Conservation (phyloP, 305 asterid genomes). For the Fraxinus angustifolia region DNA sequence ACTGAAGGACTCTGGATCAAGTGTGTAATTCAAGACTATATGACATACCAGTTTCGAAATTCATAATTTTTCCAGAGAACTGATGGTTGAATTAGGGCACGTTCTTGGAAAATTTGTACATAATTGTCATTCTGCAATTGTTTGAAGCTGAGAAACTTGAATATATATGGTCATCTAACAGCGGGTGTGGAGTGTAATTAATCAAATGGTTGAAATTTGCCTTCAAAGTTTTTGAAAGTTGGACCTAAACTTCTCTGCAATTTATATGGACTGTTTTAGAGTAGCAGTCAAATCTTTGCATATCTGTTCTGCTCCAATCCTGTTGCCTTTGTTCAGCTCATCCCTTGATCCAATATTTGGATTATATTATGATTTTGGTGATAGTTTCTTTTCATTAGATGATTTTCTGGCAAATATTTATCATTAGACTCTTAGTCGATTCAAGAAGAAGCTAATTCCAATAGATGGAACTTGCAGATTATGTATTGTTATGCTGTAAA, state of each 20-base stretch:
- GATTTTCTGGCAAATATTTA: background rate
- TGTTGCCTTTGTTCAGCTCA: background rate
- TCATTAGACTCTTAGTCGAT: background rate
- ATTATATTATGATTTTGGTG: slow-evolving; percentile 15
- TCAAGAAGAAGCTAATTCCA: slow-evolving; percentile 16
- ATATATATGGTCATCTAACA: background rate
- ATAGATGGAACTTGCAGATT: slow-evolving; percentile 48
- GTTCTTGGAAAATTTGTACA: background rate
- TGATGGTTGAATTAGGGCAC: background rate
- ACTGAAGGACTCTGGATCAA: background rate
- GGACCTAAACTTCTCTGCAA: background rate
- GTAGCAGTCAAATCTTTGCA: background rate
- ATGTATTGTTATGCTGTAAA: slow-evolving; percentile 88
- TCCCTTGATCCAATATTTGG: slow-evolving; percentile 4
- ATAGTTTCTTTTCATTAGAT: background rate
- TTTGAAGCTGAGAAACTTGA: background rate
- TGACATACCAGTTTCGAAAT: background rate
- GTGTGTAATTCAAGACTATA: background rate
- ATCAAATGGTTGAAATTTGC: background rate
- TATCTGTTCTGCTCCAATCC: background rate
- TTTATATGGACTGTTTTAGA: background rate
- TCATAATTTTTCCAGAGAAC: background rate
- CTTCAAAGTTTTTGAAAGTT: background rate
- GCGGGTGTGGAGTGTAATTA: background rate
- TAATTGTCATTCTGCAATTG: background rate